Conservation (phyloP, 176 grass and related monocot genomes). For the Triticum timopheevii region DNA sequence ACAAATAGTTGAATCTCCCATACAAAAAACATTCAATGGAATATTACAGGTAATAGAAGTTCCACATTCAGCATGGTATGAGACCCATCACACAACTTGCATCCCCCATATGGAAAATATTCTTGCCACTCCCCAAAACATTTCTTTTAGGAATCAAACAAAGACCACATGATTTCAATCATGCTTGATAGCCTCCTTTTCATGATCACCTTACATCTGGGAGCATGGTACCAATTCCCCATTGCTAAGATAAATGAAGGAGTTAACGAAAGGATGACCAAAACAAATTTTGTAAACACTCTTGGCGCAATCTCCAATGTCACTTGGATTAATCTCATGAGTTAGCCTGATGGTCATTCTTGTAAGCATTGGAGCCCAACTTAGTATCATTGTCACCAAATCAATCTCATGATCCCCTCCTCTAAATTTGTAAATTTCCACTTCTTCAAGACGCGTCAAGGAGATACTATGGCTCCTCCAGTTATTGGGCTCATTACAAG, state of each 20-base stretch:
- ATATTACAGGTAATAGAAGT: neutral
- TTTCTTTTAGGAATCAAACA: neutral
- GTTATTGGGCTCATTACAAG: neutral
- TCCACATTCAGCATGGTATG: neutral
- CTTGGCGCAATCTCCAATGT: neutral
- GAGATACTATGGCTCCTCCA: neutral
- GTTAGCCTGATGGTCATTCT: neutral
- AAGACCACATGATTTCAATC: neutral
- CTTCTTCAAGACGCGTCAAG: neutral
- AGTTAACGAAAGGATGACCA: neutral
- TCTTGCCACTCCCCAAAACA: neutral
- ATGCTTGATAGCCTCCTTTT: neutral
- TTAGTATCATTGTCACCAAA: neutral
- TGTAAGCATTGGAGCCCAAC: neutral
- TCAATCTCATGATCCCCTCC: too few relatives aligned
- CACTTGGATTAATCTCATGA: too few relatives aligned
- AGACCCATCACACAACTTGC: neutral
- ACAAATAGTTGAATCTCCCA: too few relatives aligned
- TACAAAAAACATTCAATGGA: neutral
- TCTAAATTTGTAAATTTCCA: too few relatives aligned
- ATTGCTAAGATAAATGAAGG: neutral
- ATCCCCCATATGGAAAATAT: neutral
- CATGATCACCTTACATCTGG: neutral
- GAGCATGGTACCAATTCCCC: neutral
- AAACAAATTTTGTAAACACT: neutral